Evolutionary conservation across 1,284 basidiomycete genomes (phyloP), one percentile per base, ranked within the genome.

Genomic region (Amylostereum chailletii): DNA sequence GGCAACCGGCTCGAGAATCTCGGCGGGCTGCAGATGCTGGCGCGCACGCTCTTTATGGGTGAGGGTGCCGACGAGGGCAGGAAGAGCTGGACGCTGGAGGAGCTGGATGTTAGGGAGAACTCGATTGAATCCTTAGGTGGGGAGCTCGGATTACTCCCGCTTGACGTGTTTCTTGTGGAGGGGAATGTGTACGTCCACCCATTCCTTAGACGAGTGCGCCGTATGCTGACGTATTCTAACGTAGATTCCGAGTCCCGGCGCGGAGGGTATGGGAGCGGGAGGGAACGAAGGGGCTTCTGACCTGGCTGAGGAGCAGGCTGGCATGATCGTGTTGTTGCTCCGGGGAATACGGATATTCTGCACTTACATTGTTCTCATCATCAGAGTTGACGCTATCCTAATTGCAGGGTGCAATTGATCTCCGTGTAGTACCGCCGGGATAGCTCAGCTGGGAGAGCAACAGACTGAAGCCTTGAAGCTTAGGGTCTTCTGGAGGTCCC

Each of bases 361-460:
- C 19, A 19, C 19, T 19, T 19, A 19, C 19, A 19, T 19, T 19
- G 19, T 19, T n/a, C n/a, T n/a, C 19, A 19, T 19, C 19, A 19
- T 19, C 19, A 19, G 19, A 19, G 19, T 19, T 19, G 19, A 19
- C 19, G 19, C 19, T 19, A 19, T 19, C 19, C 19, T 19, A 19
- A 19, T 19, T 19, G 19, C 1, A 19, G 19, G 19, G 19, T 19
- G 19, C 19, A 19, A 19, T 19, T 19, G 19, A 19, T 19, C 1
- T 19, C 19, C 19, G 19, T 19, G 19, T 19, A 19, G 19, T 42
- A 42, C 1, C 7, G 72, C 77, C 67, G 68, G 70, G 68, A 67
- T 80, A 80, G 80, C 80, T 83, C 80, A 83, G 80, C 77, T 83
- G 80, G 81, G 79, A 83, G 81, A 83, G 80, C 81, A 82, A 77